Conservation (phyloP, 2,329 filamentous ascomycete genomes). For the Penicillium sp. region DNA sequence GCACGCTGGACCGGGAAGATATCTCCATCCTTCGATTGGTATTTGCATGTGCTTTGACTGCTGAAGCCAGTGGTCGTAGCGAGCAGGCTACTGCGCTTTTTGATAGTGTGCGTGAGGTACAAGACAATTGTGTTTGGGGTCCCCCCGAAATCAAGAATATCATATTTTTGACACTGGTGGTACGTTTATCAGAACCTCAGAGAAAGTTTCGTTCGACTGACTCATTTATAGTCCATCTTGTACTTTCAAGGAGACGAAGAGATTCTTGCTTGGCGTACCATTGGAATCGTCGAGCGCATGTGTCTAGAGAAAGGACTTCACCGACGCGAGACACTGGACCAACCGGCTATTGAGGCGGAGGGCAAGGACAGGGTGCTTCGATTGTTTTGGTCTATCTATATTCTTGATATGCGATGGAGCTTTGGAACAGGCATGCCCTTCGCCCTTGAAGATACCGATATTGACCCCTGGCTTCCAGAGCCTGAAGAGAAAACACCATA, state of each 20-base stretch:
- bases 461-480: conserved; percentile 74
- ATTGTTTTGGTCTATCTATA: conserved; percentile 83
- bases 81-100: conserved; percentile 71
- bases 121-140: conserved; percentile 64
- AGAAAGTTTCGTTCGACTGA: conserved; percentile 3
- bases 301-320: conserved; percentile 82
- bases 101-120: conserved; percentile 68
- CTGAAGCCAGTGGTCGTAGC: conserved; percentile 77
- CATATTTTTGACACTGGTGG: conserved; percentile 55
- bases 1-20: conserved; percentile 57
- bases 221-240: conserved; percentile 60
- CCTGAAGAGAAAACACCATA: conserved; percentile 67
- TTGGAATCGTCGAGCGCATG: conserved; percentile 77
- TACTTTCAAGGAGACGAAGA: conserved; percentile 86
- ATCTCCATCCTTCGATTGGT: conserved; percentile 77
- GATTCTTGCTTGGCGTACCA: conserved; percentile 81
- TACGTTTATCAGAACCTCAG: conserved; percentile 12
- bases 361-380: conserved; percentile 68
- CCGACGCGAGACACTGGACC: conserved; percentile 68
- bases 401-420: conserved; percentile 83
- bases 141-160: conserved; percentile 59
- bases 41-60: conserved; percentile 71
- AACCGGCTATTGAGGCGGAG: conserved; percentile 63
- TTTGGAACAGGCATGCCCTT: conserved; percentile 86
- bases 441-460: conserved; percentile 77